Evolutionary conservation across 805 yeast species (phyloP), one percentile per base, ranked within the genome.

Genomic region (Brettanomyces naardenensis): DNA sequence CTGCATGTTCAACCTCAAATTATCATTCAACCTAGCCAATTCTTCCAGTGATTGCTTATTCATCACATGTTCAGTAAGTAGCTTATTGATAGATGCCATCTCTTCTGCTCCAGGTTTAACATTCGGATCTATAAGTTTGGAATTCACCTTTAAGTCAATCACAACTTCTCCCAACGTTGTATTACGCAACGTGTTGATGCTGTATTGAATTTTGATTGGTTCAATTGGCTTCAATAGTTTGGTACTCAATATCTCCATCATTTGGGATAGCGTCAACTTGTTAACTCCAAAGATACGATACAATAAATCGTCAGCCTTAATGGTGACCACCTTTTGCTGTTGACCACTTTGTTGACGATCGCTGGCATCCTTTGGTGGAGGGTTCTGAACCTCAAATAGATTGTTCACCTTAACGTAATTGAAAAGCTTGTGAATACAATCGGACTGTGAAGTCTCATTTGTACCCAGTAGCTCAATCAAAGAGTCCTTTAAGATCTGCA

Each of bases 361-460:
- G 6, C 39, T 36, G 5, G 23, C 28, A 11, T 33, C 28, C 20
- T 36, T 17, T 5, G 7, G 14, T 28, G 51, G 57, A 14, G 46
- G 27, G 19, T 50, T 45, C 25, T 54, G 53, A n/a, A 55, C 46
- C 42, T 62, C 65, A 46, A 62, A 61, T 32, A 62, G 47, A 30
- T 58, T 54, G 46, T 62, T 60, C 43, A 58, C 48, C 40, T 59
- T 60, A 34, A 61, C 54, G 43, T 62, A 62, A 44, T 57, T 53
- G 45, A 62, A 59, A 19, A 62, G 49, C 39, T 52, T 60, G 40
- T 54, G 59, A 29, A 88, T 32, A 84, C 80, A 33, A 39, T 86
- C 95, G 42, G 90, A 94, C 55, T 88, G 88, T 4, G 94, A 80
- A 23, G 84, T 80, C 55, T 86, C 95, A 20, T 68, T 64, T 26